Percentiles rank a stretch among this genome's conserved stretches.
These are phyloP conservation scores for Plasmodium vivax DNA, from an alignment of 169 alveolate species.

Conservation along the genomic window DNA sequence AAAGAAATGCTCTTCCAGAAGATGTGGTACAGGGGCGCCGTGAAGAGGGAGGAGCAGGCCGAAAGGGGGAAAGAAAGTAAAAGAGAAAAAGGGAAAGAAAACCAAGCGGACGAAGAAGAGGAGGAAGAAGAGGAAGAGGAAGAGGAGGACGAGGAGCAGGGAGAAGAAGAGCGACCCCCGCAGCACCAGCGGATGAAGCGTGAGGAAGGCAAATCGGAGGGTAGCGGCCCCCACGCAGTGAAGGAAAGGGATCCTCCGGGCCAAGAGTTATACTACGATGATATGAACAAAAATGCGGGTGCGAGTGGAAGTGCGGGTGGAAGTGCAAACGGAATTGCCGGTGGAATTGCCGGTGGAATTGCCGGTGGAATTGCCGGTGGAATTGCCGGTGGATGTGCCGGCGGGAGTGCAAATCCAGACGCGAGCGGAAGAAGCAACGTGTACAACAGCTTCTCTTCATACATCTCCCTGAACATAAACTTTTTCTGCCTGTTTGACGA, in stretches of 20 bases:
- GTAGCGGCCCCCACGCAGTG: neutral
- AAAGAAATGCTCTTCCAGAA: constrained; percentile 28
- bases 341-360: no score
- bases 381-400: no score
- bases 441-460: constrained; percentile 11
- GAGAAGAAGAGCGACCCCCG: neutral
- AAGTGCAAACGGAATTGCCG: no score
- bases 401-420: neutral
- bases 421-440: neutral
- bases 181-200: neutral
- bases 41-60: neutral
- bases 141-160: neutral
- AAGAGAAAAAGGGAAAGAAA: no score
- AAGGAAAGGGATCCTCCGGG: neutral
- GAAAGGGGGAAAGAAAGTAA: neutral
- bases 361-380: neutral
- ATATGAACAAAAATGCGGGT: neutral
- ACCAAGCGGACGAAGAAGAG: neutral
- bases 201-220: neutral
- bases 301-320: neutral
- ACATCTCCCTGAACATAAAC: constrained; percentile 47
- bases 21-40: neutral
- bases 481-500: constrained; percentile 52
- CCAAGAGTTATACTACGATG: neutral
- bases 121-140: neutral